Percentiles rank a stretch among this genome's conserved stretches.
phyloP scores from a whole-genome alignment of 2,329 filamentous ascomycete genomes.

The Talaromyces sp. region DNA sequence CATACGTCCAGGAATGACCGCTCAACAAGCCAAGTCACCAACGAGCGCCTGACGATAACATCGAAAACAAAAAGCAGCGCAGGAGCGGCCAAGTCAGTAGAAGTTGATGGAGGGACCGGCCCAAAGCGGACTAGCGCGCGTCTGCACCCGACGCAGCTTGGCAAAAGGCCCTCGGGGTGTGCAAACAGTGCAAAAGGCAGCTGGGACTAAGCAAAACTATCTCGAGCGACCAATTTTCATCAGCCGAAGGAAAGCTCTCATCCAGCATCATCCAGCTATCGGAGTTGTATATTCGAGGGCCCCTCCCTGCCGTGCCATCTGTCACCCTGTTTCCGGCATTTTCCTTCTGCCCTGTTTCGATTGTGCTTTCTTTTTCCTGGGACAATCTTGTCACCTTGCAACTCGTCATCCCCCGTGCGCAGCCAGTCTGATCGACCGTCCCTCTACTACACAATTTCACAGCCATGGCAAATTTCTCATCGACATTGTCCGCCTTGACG shows the following conservation, averaged over 20 bases:
- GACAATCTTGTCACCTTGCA: not conserved
- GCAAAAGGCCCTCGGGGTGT: not conserved
- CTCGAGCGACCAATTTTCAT: conserved; percentile 11
- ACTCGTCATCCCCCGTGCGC: not conserved
- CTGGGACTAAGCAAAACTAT: not conserved
- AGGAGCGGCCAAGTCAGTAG: not conserved
- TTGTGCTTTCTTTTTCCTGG: not conserved
- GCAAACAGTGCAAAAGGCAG: conserved; percentile 10
- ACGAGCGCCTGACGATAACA: not conserved
- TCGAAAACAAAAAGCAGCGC: not conserved
- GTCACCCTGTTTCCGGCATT: not conserved
- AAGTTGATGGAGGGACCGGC: not conserved
- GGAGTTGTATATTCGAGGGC: conserved; percentile 2
- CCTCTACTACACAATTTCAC: not conserved
- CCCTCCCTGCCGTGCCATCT: not conserved
- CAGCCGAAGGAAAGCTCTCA: conserved; percentile 2
- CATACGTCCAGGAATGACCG: not conserved
- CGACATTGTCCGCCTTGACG: conserved; percentile 59
- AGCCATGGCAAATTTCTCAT: conserved; percentile 37
- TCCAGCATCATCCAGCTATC: conserved; percentile 2
- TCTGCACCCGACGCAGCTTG: not conserved
- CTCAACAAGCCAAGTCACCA: not conserved
- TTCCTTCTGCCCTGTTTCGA: not conserved
- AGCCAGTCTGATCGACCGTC: not conserved
- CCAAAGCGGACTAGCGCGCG: not conserved